These are phyloP conservation scores for Cercospora canescens DNA, from an alignment of 2,329 filamentous ascomycete species.

Conservation along the genomic window DNA sequence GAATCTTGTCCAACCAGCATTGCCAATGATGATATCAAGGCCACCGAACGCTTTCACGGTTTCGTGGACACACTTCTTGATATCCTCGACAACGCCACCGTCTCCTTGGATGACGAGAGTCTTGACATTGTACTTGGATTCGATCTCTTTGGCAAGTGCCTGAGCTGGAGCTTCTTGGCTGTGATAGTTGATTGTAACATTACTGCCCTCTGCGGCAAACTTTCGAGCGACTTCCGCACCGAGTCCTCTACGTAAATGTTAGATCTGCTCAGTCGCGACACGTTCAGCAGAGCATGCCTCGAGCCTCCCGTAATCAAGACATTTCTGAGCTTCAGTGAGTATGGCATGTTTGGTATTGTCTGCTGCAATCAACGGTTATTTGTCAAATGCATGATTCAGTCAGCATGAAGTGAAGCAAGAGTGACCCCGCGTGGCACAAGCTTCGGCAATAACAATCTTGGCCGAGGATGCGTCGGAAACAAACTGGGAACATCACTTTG, in stretches of 20 bases:
- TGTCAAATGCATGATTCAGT: neutral
- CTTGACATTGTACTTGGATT: constrained; percentile 52
- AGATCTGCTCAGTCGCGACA: neutral
- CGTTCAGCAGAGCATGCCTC: constrained; percentile 46
- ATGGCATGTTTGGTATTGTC: constrained; percentile 53
- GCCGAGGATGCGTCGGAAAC: neutral
- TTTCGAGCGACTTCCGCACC: constrained; percentile 67
- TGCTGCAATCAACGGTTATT: neutral
- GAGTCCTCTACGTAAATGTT: constrained; percentile 58
- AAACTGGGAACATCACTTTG: neutral
- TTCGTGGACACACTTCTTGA: constrained; percentile 59
- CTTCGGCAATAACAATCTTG: neutral
- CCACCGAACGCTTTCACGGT: constrained; percentile 63
- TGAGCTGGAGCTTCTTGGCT: constrained; percentile 61
- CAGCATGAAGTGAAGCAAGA: neutral
- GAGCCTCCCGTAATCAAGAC: constrained; percentile 66
- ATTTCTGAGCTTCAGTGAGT: constrained; percentile 61
- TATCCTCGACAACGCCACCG: constrained; percentile 60
- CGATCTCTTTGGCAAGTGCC: constrained; percentile 57
- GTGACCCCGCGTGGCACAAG: neutral
- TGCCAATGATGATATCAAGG: constrained; percentile 76
- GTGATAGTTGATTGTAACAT: constrained; percentile 73
- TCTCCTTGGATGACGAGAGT: constrained; percentile 65
- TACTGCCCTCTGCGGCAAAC: constrained; percentile 68
- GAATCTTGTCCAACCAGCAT: constrained; percentile 68